Evolutionary conservation across 1,139 yeast species (phyloP).

Genomic region (Candida sanyaensis): DNA sequence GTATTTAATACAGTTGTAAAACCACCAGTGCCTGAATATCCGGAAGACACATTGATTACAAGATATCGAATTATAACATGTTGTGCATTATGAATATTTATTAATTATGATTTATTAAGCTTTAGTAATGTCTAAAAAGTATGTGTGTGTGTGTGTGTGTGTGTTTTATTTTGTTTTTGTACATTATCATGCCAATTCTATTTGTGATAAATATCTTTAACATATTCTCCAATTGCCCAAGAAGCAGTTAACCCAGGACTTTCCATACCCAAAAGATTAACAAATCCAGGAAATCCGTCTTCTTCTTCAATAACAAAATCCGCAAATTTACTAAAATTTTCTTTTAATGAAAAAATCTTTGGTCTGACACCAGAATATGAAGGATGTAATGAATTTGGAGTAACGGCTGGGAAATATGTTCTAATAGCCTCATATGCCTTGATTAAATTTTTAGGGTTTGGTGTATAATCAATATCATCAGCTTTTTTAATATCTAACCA

Average conservation of each 20-base stretch:
- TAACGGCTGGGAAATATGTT: conserved; percentile 63
- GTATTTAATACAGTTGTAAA: too few species aligned
- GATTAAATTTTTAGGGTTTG: conserved; percentile 47
- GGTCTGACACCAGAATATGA: conserved; percentile 86
- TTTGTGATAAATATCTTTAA: conserved; percentile 41
- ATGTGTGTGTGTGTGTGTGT: too few species aligned
- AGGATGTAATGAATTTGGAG: conserved; percentile 54
- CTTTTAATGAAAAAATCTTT: conserved; percentile 54
- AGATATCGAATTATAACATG: too few species aligned
- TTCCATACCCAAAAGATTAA: conserved; percentile 81
- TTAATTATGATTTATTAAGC: too few species aligned
- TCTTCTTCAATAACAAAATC: conserved; percentile 72
- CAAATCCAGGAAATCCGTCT: conserved; percentile 73
- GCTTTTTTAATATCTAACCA: conserved; percentile 57
- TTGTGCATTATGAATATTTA: too few species aligned
- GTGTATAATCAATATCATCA: conserved; percentile 47
- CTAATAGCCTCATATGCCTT: conserved; percentile 61
- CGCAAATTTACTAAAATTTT: conserved; percentile 47
- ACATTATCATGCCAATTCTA: conserved; percentile 7
- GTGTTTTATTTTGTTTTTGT: too few species aligned
- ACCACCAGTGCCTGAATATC: too few species aligned
- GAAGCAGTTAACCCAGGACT: conserved; percentile 87
- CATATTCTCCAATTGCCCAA: conserved; percentile 80
- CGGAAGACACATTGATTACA: too few species aligned
- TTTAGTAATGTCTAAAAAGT: too few species aligned